These are phyloP conservation scores for Saccharomycopsis malanga DNA, from an alignment of 805 yeast species.

Conservation along the genomic window DNA sequence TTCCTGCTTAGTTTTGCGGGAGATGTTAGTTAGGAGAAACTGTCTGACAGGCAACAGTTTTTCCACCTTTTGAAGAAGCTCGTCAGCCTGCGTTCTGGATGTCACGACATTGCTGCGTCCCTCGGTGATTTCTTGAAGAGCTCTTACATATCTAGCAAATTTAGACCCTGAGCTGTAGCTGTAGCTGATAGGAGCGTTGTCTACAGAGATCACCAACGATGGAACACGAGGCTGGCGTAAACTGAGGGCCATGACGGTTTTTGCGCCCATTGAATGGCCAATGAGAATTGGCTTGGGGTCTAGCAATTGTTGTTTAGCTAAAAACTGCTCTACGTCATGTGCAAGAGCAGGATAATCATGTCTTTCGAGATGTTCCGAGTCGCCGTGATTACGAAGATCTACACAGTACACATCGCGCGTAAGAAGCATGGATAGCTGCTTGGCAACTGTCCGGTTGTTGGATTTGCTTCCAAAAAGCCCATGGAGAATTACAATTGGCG, in stretches of 20 bases:
- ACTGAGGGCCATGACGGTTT: slow-evolving; percentile 82
- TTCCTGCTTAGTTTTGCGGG: slow-evolving; percentile 36
- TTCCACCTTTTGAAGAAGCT: slow-evolving; percentile 56
- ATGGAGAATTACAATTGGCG: slow-evolving; percentile 75
- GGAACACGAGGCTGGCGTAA: slow-evolving; percentile 59
- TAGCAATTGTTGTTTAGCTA: slow-evolving; percentile 37
- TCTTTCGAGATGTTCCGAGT: slow-evolving; percentile 67
- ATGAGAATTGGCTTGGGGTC: slow-evolving; percentile 47
- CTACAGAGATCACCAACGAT: slow-evolving; percentile 66
- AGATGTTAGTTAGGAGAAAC: slow-evolving; percentile 67
- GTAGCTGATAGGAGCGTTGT: slow-evolving; percentile 79
- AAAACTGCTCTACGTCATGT: slow-evolving; percentile 75
- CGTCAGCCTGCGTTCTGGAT: slow-evolving; percentile 46
- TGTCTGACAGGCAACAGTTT: slow-evolving; percentile 55
- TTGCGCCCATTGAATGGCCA: slow-evolving; percentile 93
- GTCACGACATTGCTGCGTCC: slow-evolving; percentile 39
- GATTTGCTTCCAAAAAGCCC: slow-evolving; percentile 81
- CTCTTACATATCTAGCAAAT: slow-evolving; percentile 62
- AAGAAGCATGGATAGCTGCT: slow-evolving; percentile 40
- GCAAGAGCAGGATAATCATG: slow-evolving; percentile 80
- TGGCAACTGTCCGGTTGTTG: slow-evolving; percentile 79
- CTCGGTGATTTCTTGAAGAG: slow-evolving; percentile 51
- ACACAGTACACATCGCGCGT: slow-evolving; percentile 56
- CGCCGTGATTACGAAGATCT: slow-evolving; percentile 88
- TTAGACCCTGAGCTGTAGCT: slow-evolving; percentile 42